These are phyloP conservation scores for Colletotrichum lindemuthianum DNA, from an alignment of 2,329 filamentous ascomycete species.

Conservation along the genomic window DNA sequence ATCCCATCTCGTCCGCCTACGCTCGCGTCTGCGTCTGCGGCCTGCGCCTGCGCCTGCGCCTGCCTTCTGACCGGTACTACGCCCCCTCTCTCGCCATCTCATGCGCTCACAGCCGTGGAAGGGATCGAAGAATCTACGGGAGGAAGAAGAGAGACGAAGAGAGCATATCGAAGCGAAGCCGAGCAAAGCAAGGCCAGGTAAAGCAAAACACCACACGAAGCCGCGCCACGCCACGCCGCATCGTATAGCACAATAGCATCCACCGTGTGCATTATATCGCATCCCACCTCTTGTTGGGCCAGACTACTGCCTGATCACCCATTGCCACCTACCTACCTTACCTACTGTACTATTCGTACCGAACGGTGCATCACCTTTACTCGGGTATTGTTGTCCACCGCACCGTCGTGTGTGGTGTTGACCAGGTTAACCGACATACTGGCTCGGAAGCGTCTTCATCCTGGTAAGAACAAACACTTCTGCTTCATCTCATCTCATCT, in stretches of 20 bases:
- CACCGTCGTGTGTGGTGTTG: conserved; percentile 32
- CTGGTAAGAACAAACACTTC: conserved; percentile 18
- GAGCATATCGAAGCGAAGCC: too few relatives aligned
- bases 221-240: not conserved
- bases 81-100: too few relatives aligned
- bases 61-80: too few relatives aligned
- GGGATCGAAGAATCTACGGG: too few relatives aligned
- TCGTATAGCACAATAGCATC: not conserved
- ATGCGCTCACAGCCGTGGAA: too few relatives aligned
- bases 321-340: too few relatives aligned
- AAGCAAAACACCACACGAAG: not conserved
- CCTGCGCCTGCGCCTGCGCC: too few relatives aligned
- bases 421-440: conserved; percentile 24
- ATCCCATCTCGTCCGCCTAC: conserved; percentile 8
- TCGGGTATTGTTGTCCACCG: conserved; percentile 12
- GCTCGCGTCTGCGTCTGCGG: not conserved
- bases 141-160: too few relatives aligned
- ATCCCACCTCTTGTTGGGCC: not conserved
- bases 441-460: conserved; percentile 25
- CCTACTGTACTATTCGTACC: too few relatives aligned
- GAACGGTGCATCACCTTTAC: not conserved
- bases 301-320: not conserved
- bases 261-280: conserved; percentile 14
- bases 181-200: not conserved
- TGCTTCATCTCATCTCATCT: not conserved